A percentile compares a stretch with the other conserved stretches of the same genome.
These are phyloP conservation scores for Phoma sp. DNA, from an alignment of 2,329 filamentous ascomycete genomes.

Conservation along the genomic window DNA sequence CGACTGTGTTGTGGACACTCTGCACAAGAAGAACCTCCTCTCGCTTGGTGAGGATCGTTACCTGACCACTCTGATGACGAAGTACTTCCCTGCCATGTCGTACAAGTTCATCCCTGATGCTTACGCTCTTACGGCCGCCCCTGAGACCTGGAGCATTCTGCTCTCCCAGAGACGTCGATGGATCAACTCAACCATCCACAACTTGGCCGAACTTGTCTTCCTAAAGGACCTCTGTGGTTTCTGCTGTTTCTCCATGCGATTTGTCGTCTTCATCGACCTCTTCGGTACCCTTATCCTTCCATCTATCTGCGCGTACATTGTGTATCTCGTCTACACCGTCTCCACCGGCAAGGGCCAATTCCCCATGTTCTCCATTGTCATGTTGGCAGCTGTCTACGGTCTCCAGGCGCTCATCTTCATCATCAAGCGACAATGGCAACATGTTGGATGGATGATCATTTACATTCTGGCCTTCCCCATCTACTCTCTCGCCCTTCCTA, in stretches of 20 bases:
- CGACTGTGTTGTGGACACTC: constrained; percentile 87
- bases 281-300: constrained; percentile 92
- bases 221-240: constrained; percentile 96
- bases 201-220: constrained; percentile 87
- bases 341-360: constrained; percentile 75
- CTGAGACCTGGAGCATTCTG: constrained; percentile 91
- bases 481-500: constrained; percentile 86
- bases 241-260: constrained; percentile 98
- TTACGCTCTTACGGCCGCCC: constrained; percentile 90
- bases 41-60: constrained; percentile 97
- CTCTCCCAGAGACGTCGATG: constrained; percentile 98
- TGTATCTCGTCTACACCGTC: constrained; percentile 83
- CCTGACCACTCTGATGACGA: constrained; percentile 96
- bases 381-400: constrained; percentile 92
- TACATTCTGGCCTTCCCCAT: constrained; percentile 96
- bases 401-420: constrained; percentile 97
- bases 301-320: constrained; percentile 85
- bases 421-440: constrained; percentile 96
- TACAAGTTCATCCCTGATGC: constrained; percentile 97
- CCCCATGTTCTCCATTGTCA: constrained; percentile 84
- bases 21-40: constrained; percentile 93
- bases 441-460: constrained; percentile 99
- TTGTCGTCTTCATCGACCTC: constrained; percentile 93
- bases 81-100: constrained; percentile 93
- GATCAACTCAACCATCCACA: constrained; percentile 99